Base-by-base conservation (phyloP, 441 rosid species). In the Jatropha multifida region DNA sequence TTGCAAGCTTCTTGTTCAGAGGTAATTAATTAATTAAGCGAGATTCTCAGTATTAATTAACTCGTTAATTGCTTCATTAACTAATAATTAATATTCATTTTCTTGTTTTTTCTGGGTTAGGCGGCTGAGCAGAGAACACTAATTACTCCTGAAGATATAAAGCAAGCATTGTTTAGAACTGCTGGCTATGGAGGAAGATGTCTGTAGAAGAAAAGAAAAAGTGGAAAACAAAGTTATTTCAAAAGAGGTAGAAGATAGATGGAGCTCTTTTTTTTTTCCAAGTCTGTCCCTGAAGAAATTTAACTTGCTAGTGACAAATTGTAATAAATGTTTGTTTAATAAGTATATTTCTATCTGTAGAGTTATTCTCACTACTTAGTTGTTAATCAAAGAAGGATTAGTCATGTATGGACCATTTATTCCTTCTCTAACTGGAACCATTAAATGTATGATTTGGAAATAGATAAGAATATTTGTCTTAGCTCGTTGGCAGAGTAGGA, bases 131-230 rank as follows among this genome's bases (percentile, higher is more conserved):
- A 85, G 77, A 82, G 92, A 77, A 75, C 83, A 74, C 62, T 85
- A 77, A 58, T 88, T 4, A 81, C 82, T 65, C 77, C 92, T 42
- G 98, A 93, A 81, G 97, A 91, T 76, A 83, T 93, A 83, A 93
- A 92, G 85, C 97, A 95, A 84, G 91, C 93, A 76, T 77, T 95
- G 72, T 89, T 93, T 82, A 85, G 89, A 82, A 90, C 86, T 81
- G 97, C 98, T 75, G 98, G 96, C 63, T 95, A 93, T 80, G 99
- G 94, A 84, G 98, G 98, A 77, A 90, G 85, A 82, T 89, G 96
- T 75, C 75, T 86, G 81, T 94, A 87, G 85, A 71, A 62, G 71
- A 40, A 54, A 42, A 65, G 20, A 9, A 7, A 8, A 11, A 48
- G 54, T 5, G 56, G 26, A 72, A 69, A 79, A 72, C 68, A 78